Percentiles rank a stretch among this genome's conserved stretches.
These are phyloP conservation scores for Fraxinus floribunda DNA, from an alignment of 305 asterid genomes.

Conservation along the genomic window DNA sequence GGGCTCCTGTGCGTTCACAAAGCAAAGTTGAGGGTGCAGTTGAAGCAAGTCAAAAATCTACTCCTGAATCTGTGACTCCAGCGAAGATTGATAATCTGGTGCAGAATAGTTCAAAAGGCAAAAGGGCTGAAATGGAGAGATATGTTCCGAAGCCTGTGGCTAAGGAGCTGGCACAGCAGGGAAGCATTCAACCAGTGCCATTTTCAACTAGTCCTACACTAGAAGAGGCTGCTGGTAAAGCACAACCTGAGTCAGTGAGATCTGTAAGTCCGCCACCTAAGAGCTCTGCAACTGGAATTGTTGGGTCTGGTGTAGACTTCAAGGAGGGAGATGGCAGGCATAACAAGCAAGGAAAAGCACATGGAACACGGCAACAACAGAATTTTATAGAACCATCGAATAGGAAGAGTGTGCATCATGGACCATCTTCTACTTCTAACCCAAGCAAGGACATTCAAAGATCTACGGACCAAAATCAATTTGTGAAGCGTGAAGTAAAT, in stretches of 20 bases:
- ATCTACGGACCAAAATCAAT: slow-evolving; percentile 34
- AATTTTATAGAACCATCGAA: slow-evolving; percentile 44
- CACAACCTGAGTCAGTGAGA: slow-evolving; percentile 32
- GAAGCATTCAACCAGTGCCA: slow-evolving; percentile 35
- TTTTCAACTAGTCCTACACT: slow-evolving; percentile 38
- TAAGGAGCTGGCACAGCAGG: slow-evolving; percentile 89
- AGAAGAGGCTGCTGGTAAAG: slow-evolving; percentile 42
- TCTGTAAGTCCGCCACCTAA: slow-evolving; percentile 36
- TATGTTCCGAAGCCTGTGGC: slow-evolving; percentile 95
- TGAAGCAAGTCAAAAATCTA: slow-evolving; percentile 44
- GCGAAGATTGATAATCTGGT: slow-evolving; percentile 42
- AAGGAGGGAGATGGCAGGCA: slow-evolving; percentile 46
- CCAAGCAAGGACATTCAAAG: slow-evolving; percentile 35
- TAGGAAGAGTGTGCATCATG: slow-evolving; percentile 33
- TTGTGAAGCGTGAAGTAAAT: slow-evolving; percentile 34
- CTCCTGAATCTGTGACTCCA: slow-evolving; percentile 37
- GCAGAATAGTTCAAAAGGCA: slow-evolving; percentile 62
- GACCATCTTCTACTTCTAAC: slow-evolving; percentile 40
- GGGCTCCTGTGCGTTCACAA: slow-evolving; percentile 91
- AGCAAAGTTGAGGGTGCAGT: slow-evolving; percentile 57
- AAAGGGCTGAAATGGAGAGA: slow-evolving; percentile 97
- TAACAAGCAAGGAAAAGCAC: slow-evolving; percentile 58
- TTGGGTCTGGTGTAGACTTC: slow-evolving; percentile 35
- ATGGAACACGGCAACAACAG: slow-evolving; percentile 66
- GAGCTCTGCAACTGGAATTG: slow-evolving; percentile 34